Base-by-base conservation (phyloP, 371 early-diverging fungal species). In the Syncephalastrum sp. region DNA sequence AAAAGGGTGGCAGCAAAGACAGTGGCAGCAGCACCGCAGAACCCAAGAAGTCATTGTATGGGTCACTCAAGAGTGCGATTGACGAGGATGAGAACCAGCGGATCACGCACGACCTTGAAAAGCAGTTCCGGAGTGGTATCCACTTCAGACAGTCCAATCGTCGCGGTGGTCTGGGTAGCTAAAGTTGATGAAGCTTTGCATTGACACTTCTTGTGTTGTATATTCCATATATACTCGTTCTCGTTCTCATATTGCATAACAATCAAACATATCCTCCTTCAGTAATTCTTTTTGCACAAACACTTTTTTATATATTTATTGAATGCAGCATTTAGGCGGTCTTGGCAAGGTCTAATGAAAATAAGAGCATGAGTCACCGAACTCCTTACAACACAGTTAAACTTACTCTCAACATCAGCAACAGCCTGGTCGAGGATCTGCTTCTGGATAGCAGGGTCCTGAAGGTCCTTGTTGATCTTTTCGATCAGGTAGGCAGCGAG, bases 401-500 rank as follows among this genome's bases (percentile, higher is more conserved):
- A 72, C 68, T 74, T 74, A 77, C 81, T 72, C 59, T 81, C 73
- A 44, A 82, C 64, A 53, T 84, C 83, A 51, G 71, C 45, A 56
- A 84, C 59, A 57, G 79, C 77, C 66, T 84, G 81, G 50, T 77
- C 74, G 62, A 84, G 72, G 49, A 84, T 81, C 55, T 77, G 64
- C 65, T 82, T 71, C 70, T 84, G 85, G 63, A 82, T 68, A 77
- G 89, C 88, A 67, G 94, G 90, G 75, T 89, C 92, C 64, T 81
- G 62, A 44, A 97, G 84, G 64, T 89, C 84, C 68, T 78, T 81
- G 69, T 89, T 85, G 71, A 96, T 85, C 75, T 84, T 88, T 69
- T 83, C 87, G 67, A 97, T 92, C 78, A 97, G 90, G 66, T 82
- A 77, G 56, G 85, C 82, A 58, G 92, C 91, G 66, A 96, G 77